These are phyloP conservation scores for Bauhinia variegata DNA, from an alignment of 306 rosid species.

Conservation along the genomic window DNA sequence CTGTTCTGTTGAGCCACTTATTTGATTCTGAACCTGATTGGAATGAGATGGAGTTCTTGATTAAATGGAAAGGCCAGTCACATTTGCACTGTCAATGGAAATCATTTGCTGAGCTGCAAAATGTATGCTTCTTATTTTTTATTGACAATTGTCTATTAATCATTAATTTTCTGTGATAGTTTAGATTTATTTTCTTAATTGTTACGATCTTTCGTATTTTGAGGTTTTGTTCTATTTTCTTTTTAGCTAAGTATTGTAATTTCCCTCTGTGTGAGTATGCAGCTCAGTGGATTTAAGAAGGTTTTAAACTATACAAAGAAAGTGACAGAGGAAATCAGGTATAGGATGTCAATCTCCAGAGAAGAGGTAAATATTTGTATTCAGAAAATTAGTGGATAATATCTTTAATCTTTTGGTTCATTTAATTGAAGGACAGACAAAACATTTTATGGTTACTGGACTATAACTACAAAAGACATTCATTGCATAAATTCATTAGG, in stretches of 20 bases:
- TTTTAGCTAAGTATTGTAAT: conserved; percentile 36
- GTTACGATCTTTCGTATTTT: conserved; percentile 15
- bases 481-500: conserved; percentile 23
- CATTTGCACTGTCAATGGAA: conserved; percentile 99
- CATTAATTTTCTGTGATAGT: not conserved
- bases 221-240: conserved; percentile 27
- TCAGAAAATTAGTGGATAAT: conserved; percentile 12
- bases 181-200: conserved; percentile 14
- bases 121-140: conserved; percentile 58
- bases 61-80: conserved; percentile 99
- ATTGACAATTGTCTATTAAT: conserved; percentile 26
- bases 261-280: conserved; percentile 54
- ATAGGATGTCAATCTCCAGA: conserved; percentile 75
- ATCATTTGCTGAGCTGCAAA: conserved; percentile 89
- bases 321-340: conserved; percentile 80
- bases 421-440: not conserved
- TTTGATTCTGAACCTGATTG: conserved; percentile 86
- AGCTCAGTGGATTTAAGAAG: conserved; percentile 98
- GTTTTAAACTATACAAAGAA: conserved; percentile 92
- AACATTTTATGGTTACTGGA: not conserved
- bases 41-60: conserved; percentile 82
- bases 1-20: conserved; percentile 75
- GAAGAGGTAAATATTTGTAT: conserved; percentile 80
- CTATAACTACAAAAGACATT: not conserved
- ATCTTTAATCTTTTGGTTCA: conserved; percentile 20